Evolutionary conservation across 169 alveolate species (phyloP), one percentile per base, ranked within the genome.

Genomic region (Plasmodium adleri): DNA sequence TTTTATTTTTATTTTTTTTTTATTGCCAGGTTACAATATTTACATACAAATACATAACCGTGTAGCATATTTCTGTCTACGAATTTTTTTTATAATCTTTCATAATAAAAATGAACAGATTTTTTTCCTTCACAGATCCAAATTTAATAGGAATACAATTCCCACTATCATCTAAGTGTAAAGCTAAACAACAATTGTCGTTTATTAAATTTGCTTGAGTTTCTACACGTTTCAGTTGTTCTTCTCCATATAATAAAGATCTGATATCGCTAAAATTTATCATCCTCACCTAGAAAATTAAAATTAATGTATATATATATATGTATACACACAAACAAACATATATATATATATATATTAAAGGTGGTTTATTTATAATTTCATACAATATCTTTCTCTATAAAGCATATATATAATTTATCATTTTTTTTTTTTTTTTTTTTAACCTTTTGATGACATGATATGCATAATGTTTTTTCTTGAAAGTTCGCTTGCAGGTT

Each of bases 71-170:
- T 50, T 39, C 1, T 22, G 72, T 52, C 59, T 70, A 66, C 60
- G 91, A 89, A 66, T 70, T 91, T 70, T 80, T 86, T 64, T 92
- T 94, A 71, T 67, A 94, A n/a, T 94, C 95, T 73, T 90, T 66
- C 87, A 94, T 50, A 26, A 94, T 85, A 76, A 83, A 93, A 52
- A 95, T 74, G 50, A 95, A 95, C 54, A 93, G 72, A 64, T 88
- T 95, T 85, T 95, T 95, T 60, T 95, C 97, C 45, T 95, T 94
- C 22, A 90, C 68, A 47, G 86, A 92, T 88, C 89, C 95, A 89
- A 95, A 95, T 90, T 92, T 93, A 47, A 95, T 74, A 13, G 97
- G 97, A 54, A 95, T 95, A 74, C 97, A 95, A 73, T 95, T 95
- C 3, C 97, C 97, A 62, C 95, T 95, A 68, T 95, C 97, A 74